phyloP scores from a whole-genome alignment of 441 rosid genomes.

The Populus trichocarpa region DNA sequence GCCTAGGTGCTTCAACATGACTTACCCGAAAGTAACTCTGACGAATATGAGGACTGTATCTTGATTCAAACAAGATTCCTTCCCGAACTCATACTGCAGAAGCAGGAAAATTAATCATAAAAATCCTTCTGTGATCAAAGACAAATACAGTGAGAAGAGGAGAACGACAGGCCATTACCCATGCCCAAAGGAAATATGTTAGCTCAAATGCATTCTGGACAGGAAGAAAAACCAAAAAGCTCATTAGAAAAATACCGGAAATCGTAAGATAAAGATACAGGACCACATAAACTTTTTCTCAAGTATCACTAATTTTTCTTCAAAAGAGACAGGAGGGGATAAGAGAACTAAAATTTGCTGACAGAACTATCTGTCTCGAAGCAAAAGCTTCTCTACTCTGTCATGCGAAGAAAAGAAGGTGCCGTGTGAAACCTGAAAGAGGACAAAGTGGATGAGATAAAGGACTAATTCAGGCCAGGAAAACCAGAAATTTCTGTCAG shows the following conservation, averaged over 20 bases:
- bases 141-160: neutral
- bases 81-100: neutral
- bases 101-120: neutral
- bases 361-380: neutral
- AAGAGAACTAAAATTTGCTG: neutral
- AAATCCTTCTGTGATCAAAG: neutral
- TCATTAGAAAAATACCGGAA: neutral
- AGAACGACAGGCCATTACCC: constrained; percentile 44
- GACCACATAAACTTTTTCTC: neutral
- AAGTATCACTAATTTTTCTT: neutral
- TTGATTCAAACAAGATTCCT: neutral
- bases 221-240: constrained; percentile 2
- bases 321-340: neutral
- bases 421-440: constrained; percentile 63
- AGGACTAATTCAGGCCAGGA: constrained; percentile 75
- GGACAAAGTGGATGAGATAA: constrained; percentile 79
- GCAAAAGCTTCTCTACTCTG: neutral
- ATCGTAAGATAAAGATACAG: neutral
- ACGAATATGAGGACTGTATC: neutral
- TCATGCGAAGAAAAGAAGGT: neutral
- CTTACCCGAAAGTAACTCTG: neutral
- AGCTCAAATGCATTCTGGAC: constrained; percentile 89
- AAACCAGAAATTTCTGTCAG: constrained; percentile 90
- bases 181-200: constrained; percentile 88
- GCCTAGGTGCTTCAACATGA: neutral